Percentiles rank a stretch among this genome's conserved stretches.
phyloP scores from a whole-genome alignment of 2,329 filamentous ascomycete species.

The Aureobasidium namibiae region DNA sequence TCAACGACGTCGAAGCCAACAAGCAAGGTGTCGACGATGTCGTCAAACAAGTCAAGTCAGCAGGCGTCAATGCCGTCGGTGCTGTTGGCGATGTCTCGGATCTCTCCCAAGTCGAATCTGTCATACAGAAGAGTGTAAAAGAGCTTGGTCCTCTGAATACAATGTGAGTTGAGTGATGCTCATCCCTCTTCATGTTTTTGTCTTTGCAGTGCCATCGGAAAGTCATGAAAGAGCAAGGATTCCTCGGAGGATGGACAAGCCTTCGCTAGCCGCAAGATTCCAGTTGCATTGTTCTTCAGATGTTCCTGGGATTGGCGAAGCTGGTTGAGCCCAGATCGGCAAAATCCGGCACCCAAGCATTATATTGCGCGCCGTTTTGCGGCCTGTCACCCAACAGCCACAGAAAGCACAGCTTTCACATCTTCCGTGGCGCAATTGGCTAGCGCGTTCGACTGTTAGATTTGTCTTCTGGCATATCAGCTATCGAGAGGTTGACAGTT shows the following conservation, averaged over 20 bases:
- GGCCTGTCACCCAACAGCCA: neutral
- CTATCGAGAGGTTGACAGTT: conserved; percentile 14
- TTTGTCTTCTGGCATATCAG: neutral
- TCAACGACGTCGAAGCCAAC: conserved; percentile 54
- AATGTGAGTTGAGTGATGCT: conserved; percentile 28
- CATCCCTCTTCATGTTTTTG: neutral
- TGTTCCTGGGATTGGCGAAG: no score
- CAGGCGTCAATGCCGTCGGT: conserved; percentile 47
- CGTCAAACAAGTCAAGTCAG: conserved; percentile 43
- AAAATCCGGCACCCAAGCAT: no score
- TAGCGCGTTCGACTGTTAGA: conserved; percentile 15
- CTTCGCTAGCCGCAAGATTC: neutral
- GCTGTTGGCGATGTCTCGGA: conserved; percentile 56
- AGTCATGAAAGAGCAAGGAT: neutral
- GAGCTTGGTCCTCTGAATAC: conserved; percentile 46
- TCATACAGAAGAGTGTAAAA: conserved; percentile 46
- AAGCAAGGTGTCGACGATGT: conserved; percentile 43
- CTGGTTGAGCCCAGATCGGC: neutral
- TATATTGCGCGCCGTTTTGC: no score
- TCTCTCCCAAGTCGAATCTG: conserved; percentile 41
- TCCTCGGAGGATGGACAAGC: neutral
- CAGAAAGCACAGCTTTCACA: neutral
- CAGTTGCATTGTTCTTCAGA: neutral
- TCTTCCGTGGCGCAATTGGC: conserved; percentile 14
- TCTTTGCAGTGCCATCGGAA: neutral